These are phyloP conservation scores for Podila horticola DNA, from an alignment of 192 early-diverging fungal species.

Conservation along the genomic window DNA sequence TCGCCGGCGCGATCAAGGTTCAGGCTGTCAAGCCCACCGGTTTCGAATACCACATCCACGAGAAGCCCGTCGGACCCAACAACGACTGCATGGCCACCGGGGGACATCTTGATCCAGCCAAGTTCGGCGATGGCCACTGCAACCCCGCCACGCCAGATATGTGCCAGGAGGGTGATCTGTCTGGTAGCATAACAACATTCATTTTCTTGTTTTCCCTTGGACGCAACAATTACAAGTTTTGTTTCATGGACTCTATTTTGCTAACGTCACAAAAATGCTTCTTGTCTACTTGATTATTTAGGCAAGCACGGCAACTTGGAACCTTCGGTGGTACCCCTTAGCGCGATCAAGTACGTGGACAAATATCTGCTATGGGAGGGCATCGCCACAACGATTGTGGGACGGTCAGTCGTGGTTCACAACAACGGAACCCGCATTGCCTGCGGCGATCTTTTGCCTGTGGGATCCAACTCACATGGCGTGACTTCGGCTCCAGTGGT, in stretches of 20 bases:
- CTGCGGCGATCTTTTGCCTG: slow-evolving; percentile 23
- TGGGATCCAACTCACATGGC: too few relatives aligned
- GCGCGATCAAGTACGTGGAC: slow-evolving; percentile 17
- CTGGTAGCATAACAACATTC: slow-evolving; percentile 5
- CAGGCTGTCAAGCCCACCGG: slow-evolving; percentile 6
- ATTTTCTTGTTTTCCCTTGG: not conserved
- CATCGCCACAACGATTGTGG: slow-evolving; percentile 7
- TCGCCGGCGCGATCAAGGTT: not conserved
- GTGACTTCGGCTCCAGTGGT: not conserved
- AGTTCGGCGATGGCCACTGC: slow-evolving; percentile 20
- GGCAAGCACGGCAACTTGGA: slow-evolving; percentile 34
- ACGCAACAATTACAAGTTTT: not conserved
- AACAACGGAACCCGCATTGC: slow-evolving; percentile 39
- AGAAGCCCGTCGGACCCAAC: slow-evolving; percentile 22
- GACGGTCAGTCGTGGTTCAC: slow-evolving; percentile 39
- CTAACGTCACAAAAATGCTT: not conserved
- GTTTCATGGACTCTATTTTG: not conserved
- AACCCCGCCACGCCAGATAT: slow-evolving; percentile 5
- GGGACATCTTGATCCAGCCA: slow-evolving; percentile 25
- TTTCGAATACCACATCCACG: slow-evolving; percentile 43
- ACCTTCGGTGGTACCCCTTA: slow-evolving; percentile 1
- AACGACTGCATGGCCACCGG: slow-evolving; percentile 35
- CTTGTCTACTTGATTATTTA: not conserved
- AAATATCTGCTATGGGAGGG: slow-evolving; percentile 6
- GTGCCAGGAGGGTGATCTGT: slow-evolving; percentile 41